These are phyloP conservation scores for Colletotrichum costaricense DNA, from an alignment of 2,329 filamentous ascomycete genomes.

Conservation along the genomic window DNA sequence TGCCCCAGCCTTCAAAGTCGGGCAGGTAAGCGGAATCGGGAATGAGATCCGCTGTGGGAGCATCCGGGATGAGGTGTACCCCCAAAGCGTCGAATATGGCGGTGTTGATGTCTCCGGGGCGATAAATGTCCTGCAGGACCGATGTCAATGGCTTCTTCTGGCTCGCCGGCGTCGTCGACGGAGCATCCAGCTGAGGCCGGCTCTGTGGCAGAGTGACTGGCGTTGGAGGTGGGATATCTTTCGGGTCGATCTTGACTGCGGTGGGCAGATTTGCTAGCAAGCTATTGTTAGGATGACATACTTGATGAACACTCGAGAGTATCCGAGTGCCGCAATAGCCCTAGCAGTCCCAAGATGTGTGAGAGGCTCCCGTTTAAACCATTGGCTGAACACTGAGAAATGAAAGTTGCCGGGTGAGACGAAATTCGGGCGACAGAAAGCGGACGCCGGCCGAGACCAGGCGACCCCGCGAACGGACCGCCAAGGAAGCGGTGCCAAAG, in stretches of 20 bases:
- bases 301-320: neutral
- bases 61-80: slow-evolving; percentile 64
- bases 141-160: slow-evolving; percentile 55
- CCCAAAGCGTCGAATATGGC: slow-evolving; percentile 68
- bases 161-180: slow-evolving; percentile 33
- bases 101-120: slow-evolving; percentile 60
- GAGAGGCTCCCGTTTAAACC: neutral
- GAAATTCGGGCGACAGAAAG: neutral
- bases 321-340: neutral
- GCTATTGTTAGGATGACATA: slow-evolving; percentile 25
- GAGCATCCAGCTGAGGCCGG: slow-evolving; percentile 42
- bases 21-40: slow-evolving; percentile 66
- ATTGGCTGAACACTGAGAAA: slow-evolving; percentile 5
- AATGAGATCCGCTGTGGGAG: slow-evolving; percentile 59
- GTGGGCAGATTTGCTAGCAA: slow-evolving; percentile 40
- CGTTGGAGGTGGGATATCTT: slow-evolving; percentile 67
- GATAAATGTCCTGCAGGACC: slow-evolving; percentile 65
- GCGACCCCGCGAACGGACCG: slow-evolving; percentile 23
- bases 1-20: slow-evolving; percentile 64
- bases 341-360: neutral
- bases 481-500: slow-evolving; percentile 8
- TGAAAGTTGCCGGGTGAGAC: neutral
- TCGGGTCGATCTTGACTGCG: slow-evolving; percentile 51
- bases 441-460: slow-evolving; percentile 19
- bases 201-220: slow-evolving; percentile 63